A percentile compares a stretch with the other conserved stretches of the same genome.
Conservation (phyloP, 2,329 filamentous ascomycete genomes). For the Curvularia spicifera region DNA sequence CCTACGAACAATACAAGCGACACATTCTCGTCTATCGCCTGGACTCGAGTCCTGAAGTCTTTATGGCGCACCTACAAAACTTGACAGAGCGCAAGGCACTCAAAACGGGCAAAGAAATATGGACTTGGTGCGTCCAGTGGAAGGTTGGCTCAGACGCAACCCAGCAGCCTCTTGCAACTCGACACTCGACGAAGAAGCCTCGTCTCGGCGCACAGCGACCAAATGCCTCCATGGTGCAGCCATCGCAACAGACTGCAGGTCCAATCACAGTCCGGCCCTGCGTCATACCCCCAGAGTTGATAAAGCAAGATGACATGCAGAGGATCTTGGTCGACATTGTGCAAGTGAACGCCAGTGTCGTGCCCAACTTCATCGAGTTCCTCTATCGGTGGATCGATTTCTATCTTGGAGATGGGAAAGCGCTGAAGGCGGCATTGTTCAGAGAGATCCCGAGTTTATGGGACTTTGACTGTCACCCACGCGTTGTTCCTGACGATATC, state of each 20-base stretch:
- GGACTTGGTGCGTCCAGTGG: slow-evolving; percentile 46
- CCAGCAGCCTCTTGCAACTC: slow-evolving; percentile 1
- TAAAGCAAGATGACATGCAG: slow-evolving; percentile 37
- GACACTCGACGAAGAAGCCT: slow-evolving; percentile 32
- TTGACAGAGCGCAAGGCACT: slow-evolving; percentile 34
- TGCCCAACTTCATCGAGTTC: slow-evolving; percentile 47
- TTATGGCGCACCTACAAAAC: slow-evolving; percentile 39
- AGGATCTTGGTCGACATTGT: slow-evolving; percentile 43
- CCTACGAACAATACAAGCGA: slow-evolving; percentile 37
- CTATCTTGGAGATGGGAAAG: slow-evolving; percentile 41
- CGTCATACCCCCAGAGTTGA: slow-evolving; percentile 31
- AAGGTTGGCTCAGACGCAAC: slow-evolving; percentile 25
- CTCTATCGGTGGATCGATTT: slow-evolving; percentile 45
- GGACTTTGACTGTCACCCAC: slow-evolving; percentile 45
- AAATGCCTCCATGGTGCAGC: neutral
- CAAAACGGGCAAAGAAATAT: slow-evolving; percentile 33
- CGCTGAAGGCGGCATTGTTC: slow-evolving; percentile 40
- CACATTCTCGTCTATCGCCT: slow-evolving; percentile 38
- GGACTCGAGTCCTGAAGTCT: slow-evolving; percentile 32
- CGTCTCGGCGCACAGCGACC: slow-evolving; percentile 21
- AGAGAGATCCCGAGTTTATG: slow-evolving; percentile 46
- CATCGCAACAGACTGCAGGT: slow-evolving; percentile 13
- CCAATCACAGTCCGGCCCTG: slow-evolving; percentile 27
- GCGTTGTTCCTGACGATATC: slow-evolving; percentile 22
- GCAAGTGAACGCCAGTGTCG: slow-evolving; percentile 31